Evolutionary conservation across 495 filamentous ascomycete species (phyloP).

Genomic region (Apiosordaria backusii): DNA sequence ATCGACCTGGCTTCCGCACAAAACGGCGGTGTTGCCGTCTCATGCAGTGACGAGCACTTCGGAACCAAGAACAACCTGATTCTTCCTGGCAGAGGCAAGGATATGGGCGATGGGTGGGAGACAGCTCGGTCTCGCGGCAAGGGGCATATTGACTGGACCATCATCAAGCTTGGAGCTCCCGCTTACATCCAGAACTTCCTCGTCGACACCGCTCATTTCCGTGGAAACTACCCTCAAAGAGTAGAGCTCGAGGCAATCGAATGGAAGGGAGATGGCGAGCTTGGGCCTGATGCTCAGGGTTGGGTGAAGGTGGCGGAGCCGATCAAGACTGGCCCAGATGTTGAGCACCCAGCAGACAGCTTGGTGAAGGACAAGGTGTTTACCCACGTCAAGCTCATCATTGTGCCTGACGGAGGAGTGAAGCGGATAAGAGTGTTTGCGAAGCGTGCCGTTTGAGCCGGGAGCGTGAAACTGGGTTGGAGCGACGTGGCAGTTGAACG

Average conservation of each 20-base stretch:
- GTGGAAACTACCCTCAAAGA: constrained; percentile 83
- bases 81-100: constrained; percentile 76
- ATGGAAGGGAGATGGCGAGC: constrained; percentile 52
- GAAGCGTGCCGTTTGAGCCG: constrained; percentile 47
- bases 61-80: constrained; percentile 79
- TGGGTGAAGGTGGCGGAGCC: constrained; percentile 69
- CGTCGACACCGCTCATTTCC: constrained; percentile 85
- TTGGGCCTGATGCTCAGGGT: constrained; percentile 54
- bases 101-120: constrained; percentile 97
- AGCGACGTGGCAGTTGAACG: neutral
- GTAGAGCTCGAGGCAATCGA: constrained; percentile 66
- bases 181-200: constrained; percentile 69
- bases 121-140: constrained; percentile 72
- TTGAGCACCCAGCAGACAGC: constrained; percentile 68
- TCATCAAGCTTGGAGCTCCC: constrained; percentile 69
- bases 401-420: constrained; percentile 89
- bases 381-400: constrained; percentile 81
- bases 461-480: constrained; percentile 4
- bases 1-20: constrained; percentile 82
- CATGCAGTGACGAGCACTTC: constrained; percentile 83
- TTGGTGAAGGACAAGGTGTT: constrained; percentile 55
- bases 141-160: constrained; percentile 82
- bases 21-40: constrained; percentile 72
- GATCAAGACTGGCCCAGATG: constrained; percentile 72
- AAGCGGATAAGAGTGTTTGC: constrained; percentile 83